Percentiles rank a stretch among this genome's conserved stretches.
phyloP scores from a whole-genome alignment of 2,329 filamentous ascomycete species.

The Graphilbum sp. region DNA sequence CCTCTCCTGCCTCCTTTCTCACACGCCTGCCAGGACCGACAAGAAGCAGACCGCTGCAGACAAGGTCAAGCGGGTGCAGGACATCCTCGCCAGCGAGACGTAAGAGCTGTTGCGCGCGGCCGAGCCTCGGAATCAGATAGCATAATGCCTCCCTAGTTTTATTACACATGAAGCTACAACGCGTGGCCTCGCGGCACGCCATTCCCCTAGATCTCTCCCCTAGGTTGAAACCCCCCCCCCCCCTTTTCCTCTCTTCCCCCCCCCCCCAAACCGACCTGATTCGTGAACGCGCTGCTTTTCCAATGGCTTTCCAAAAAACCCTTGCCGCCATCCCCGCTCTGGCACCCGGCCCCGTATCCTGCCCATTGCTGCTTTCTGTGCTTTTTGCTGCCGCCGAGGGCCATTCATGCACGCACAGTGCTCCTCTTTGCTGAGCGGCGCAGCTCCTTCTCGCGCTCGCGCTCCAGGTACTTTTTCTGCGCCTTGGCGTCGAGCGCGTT shows the following conservation, averaged over 20 bases:
- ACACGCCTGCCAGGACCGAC: constrained; percentile 44
- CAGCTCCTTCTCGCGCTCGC: constrained; percentile 59
- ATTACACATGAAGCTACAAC: too few relatives aligned
- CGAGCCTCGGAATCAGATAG: too few relatives aligned
- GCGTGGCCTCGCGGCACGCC: too few relatives aligned
- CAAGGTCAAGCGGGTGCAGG: constrained; percentile 51
- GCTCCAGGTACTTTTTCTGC: constrained; percentile 73
- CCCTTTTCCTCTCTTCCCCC: too few relatives aligned
- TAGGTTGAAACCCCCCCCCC: too few relatives aligned
- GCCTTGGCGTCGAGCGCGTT: constrained; percentile 64
- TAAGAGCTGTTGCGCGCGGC: background rate
- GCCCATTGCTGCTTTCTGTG: background rate
- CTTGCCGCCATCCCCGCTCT: too few relatives aligned
- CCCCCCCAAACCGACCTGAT: too few relatives aligned
- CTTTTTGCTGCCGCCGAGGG: background rate
- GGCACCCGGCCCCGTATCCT: too few relatives aligned
- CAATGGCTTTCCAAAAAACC: too few relatives aligned
- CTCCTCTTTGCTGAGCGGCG: constrained; percentile 38
- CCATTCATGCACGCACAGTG: constrained; percentile 30
- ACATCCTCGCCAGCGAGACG: constrained; percentile 22
- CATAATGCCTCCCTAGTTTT: too few relatives aligned
- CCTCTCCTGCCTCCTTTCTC: background rate
- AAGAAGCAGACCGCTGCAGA: constrained; percentile 70
- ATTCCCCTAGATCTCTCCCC: too few relatives aligned
- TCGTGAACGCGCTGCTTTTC: too few relatives aligned